A percentile compares a stretch with the other conserved stretches of the same genome.
These are phyloP conservation scores for Dioscorea alata DNA, from an alignment of 106 monocot species.

Conservation along the genomic window DNA sequence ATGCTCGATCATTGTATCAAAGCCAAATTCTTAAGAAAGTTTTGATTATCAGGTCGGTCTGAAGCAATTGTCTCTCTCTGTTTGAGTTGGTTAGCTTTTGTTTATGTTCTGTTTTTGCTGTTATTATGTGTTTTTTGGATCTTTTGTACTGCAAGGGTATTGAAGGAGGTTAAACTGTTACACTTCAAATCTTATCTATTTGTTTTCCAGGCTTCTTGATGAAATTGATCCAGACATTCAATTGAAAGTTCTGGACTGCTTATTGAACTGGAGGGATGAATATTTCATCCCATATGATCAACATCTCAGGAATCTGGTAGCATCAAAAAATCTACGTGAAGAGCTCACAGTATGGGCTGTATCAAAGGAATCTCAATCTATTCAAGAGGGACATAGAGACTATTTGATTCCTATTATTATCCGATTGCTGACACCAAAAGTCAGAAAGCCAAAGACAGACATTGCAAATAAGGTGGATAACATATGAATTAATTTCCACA, in stretches of 20 bases:
- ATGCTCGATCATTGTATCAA: constrained; percentile 54
- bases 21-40: constrained; percentile 69
- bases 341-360: constrained; percentile 79
- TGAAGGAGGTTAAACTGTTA: background rate
- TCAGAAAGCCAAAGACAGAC: constrained; percentile 57
- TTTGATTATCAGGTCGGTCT: constrained; percentile 58
- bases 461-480: too few species aligned
- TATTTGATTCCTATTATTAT: constrained; percentile 70
- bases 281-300: constrained; percentile 68
- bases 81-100: background rate
- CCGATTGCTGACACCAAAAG: constrained; percentile 71
- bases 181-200: background rate
- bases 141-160: background rate
- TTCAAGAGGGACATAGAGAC: constrained; percentile 59
- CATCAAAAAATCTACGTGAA: constrained; percentile 63
- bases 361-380: constrained; percentile 58
- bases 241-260: constrained; percentile 73
- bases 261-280: constrained; percentile 90
- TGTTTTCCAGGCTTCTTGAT: constrained; percentile 68
- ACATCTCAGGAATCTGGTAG: constrained; percentile 61
- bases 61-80: background rate
- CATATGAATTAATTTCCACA: too few species aligned
- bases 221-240: constrained; percentile 76
- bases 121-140: background rate
- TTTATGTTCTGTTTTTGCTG: background rate